Base-by-base conservation (phyloP, 257 asterid genomes). In the Nicotiana tabacum region DNA sequence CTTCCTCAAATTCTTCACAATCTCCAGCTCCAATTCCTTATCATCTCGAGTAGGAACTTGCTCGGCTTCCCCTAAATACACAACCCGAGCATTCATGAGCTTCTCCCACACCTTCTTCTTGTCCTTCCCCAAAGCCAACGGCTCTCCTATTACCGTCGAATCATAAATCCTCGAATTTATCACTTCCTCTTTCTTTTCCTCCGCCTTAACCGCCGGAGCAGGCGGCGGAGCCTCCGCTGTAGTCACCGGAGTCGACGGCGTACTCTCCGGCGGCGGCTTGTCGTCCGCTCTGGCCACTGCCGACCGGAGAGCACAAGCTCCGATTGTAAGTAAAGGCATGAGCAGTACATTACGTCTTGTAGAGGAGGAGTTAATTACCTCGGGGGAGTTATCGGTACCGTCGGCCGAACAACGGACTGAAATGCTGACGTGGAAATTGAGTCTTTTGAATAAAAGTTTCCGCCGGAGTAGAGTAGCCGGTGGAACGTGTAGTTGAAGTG, bases 11-110 rank as follows among this genome's bases (percentile, higher is more conserved):
- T 78, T 89, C 86, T 89, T 92, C 85, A 94, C 86, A 81, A 94
- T 91, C 88, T 91, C 94, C 67, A 94, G 90, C 93, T 93, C 97
- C 91, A 92, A 56, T 77, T 88, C 95, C 82, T 89, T 92, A 85
- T 94, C 98, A 65, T 94, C 98, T 11, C 89, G 84, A 57, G 82
- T 78, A 2, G 97, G 98, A 80, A 94, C 97, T 84, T 89, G 97
- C 88, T 94, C 98, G 64, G 97, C 98, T 88, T 94, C 98, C 43
- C 97, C 98, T 82, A 94, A 84, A 83, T 91, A 94, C 79, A 94
- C 94, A 15, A 85, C 70, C 83, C 95, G 88, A 83, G 94, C 94
- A 86, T 88, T 91, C 94, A 92, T 90, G 83, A 94, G 82, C 90
- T 93, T 94, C 86, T 93, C 97, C 98, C 95, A 93, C 15, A 89